Evolutionary conservation across 257 asterid genomes (phyloP).

Genomic region (Gentiana macrophylla): DNA sequence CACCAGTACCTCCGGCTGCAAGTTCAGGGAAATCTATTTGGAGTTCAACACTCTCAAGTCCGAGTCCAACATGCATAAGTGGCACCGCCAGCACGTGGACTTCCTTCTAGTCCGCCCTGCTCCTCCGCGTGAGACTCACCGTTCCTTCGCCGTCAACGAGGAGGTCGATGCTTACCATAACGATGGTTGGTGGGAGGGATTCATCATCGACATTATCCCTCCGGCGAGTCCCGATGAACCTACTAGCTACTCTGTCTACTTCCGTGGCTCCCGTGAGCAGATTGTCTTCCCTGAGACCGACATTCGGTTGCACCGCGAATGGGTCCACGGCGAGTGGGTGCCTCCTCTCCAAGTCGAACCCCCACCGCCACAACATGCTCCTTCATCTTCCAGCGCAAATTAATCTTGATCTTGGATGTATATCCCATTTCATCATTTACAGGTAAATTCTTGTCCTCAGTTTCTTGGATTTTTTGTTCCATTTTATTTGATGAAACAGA

Average conservation of each 20-base stretch:
- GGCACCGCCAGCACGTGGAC: constrained; percentile 29
- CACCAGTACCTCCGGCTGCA: no score
- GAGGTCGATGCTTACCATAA: constrained; percentile 55
- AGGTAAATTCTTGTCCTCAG: no score
- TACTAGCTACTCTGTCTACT: constrained; percentile 36
- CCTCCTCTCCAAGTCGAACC: constrained; percentile 19
- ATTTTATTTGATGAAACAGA: no score
- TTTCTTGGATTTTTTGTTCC: no score
- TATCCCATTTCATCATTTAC: no score
- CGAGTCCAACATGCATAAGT: constrained; percentile 6
- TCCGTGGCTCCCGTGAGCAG: constrained; percentile 45
- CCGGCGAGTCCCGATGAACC: not conserved
- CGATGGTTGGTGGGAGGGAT: constrained; percentile 68
- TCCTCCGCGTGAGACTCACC: constrained; percentile 37
- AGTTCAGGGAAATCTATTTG: constrained; percentile 7
- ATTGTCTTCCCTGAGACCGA: constrained; percentile 24
- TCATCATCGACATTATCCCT: constrained; percentile 20
- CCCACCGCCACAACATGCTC: no score
- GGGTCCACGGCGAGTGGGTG: constrained; percentile 48
- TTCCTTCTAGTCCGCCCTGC: constrained; percentile 31
- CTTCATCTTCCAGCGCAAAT: no score
- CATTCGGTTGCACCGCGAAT: constrained; percentile 58
- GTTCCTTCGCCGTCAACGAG: constrained; percentile 33
- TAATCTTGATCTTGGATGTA: no score
- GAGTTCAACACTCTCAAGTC: constrained; percentile 34